These are phyloP conservation scores for Globisporangium iwayamae DNA, from an alignment of 352 stramenopile genomes.

Conservation along the genomic window DNA sequence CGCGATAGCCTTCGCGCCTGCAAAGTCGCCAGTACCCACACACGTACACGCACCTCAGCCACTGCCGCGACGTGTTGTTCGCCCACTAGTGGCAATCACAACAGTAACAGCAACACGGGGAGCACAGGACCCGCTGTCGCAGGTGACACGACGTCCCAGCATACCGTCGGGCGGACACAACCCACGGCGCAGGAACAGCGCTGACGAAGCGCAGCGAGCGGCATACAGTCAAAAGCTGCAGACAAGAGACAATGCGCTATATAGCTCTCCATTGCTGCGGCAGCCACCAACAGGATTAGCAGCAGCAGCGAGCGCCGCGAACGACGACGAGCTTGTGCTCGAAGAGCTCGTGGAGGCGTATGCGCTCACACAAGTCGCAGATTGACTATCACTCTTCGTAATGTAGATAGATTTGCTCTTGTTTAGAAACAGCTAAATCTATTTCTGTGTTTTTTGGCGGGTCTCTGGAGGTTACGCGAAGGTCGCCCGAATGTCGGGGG, in stretches of 20 bases:
- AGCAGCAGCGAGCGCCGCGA: background rate
- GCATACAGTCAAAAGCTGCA: background rate
- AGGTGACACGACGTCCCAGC: slow-evolving; percentile 12
- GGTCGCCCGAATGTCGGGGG: slow-evolving; percentile 21
- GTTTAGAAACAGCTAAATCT: background rate
- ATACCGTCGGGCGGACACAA: background rate
- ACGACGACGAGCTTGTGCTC: slow-evolving; percentile 18
- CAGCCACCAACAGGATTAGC: background rate
- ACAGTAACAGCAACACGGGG: background rate
- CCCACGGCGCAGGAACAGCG: background rate
- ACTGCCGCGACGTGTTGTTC: background rate
- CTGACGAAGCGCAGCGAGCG: background rate
- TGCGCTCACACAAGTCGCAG: slow-evolving; percentile 14
- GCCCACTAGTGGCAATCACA: slow-evolving; percentile 3
- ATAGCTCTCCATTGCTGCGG: background rate
- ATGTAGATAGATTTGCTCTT: background rate
- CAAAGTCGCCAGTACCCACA: slow-evolving; percentile 4
- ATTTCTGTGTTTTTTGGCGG: background rate
- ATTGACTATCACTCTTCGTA: slow-evolving; percentile 1
- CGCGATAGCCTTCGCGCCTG: slow-evolving; percentile 20
- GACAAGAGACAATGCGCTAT: background rate
- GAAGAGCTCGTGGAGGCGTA: slow-evolving; percentile 21
- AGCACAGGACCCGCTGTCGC: background rate
- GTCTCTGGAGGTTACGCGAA: slow-evolving; percentile 24
- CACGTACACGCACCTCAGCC: slow-evolving; percentile 13